These are phyloP conservation scores for Porosira glacialis DNA, from an alignment of 352 stramenopile genomes.

Conservation along the genomic window DNA sequence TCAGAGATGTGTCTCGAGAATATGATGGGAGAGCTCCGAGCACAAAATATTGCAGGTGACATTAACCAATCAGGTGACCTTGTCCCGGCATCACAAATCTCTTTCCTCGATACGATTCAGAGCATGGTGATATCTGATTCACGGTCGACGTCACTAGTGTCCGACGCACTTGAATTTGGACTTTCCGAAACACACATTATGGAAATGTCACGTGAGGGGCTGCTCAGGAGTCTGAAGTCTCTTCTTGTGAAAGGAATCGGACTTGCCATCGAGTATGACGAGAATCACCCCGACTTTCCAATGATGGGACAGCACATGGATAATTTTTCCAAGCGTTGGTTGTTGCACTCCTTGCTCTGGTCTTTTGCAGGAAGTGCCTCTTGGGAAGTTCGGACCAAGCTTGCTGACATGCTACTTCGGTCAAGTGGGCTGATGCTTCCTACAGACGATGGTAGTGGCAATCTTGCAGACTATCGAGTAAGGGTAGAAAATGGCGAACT, in stretches of 20 bases:
- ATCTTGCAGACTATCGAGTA: constrained; percentile 94
- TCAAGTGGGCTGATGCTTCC: constrained; percentile 86
- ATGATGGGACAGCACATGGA: constrained; percentile 95
- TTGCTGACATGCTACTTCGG: constrained; percentile 88
- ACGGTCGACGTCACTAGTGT: constrained; percentile 82
- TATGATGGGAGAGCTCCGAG: constrained; percentile 59
- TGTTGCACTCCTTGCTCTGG: constrained; percentile 97
- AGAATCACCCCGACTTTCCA: constrained; percentile 96
- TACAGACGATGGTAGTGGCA: constrained; percentile 61
- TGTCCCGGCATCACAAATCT: constrained; percentile 70
- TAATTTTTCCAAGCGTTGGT: constrained; percentile 93
- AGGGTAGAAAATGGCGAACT: constrained; percentile 95
- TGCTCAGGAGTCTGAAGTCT: constrained; percentile 95
- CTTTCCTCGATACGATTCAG: constrained; percentile 79
- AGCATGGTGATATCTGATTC: constrained; percentile 68
- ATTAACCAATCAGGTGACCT: constrained; percentile 74
- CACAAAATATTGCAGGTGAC: constrained; percentile 52
- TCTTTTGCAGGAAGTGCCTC: constrained; percentile 97
- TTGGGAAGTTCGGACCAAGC: constrained; percentile 86
- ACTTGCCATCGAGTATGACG: constrained; percentile 97
- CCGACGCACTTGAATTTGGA: constrained; percentile 89
- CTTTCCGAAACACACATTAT: constrained; percentile 92
- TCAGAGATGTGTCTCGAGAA: constrained; percentile 86
- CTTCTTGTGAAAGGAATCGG: constrained; percentile 91
- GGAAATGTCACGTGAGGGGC: constrained; percentile 88